These are phyloP conservation scores for Solanum rostratum DNA, from an alignment of 257 asterid genomes.

Conservation along the genomic window DNA sequence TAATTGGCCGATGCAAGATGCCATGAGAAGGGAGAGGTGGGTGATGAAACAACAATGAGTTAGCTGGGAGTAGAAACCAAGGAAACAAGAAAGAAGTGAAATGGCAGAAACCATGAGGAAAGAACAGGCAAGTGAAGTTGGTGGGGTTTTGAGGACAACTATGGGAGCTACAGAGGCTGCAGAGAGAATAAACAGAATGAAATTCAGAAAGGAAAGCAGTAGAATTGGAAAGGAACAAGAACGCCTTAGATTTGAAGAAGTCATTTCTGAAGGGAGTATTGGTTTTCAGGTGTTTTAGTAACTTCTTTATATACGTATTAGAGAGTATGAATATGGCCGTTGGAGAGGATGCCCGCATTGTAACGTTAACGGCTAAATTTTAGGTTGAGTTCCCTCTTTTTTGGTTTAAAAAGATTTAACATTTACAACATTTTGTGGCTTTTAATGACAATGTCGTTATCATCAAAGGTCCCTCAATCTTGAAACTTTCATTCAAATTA, in stretches of 20 bases:
- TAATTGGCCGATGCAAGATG: constrained; percentile 44
- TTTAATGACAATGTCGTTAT: neutral
- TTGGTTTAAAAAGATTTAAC: neutral
- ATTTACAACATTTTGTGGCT: neutral
- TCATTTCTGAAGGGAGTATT: constrained; percentile 12
- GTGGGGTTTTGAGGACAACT: constrained; percentile 50
- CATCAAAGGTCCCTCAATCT: neutral
- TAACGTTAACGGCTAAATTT: constrained; percentile 9
- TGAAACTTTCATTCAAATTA: neutral
- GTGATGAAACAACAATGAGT: constrained; percentile 49
- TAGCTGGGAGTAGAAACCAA: constrained; percentile 63
- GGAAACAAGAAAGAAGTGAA: constrained; percentile 44
- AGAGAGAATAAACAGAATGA: constrained; percentile 63
- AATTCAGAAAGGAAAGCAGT: constrained; percentile 48
- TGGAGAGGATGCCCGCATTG: neutral
- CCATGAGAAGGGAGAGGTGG: constrained; percentile 49
- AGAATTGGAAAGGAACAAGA: constrained; percentile 51
- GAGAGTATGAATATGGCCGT: constrained; percentile 9
- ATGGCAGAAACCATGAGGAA: constrained; percentile 42
- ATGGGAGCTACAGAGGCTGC: constrained; percentile 64
- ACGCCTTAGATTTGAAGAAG: constrained; percentile 36
- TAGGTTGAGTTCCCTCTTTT: neutral
- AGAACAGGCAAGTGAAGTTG: constrained; percentile 60
- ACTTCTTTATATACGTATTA: neutral
- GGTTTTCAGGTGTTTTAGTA: neutral